A percentile compares a stretch with the other conserved stretches of the same genome.
Evolutionary conservation across 2,329 filamentous ascomycete species (phyloP).

Genomic region (Pestalotiopsis fici): DNA sequence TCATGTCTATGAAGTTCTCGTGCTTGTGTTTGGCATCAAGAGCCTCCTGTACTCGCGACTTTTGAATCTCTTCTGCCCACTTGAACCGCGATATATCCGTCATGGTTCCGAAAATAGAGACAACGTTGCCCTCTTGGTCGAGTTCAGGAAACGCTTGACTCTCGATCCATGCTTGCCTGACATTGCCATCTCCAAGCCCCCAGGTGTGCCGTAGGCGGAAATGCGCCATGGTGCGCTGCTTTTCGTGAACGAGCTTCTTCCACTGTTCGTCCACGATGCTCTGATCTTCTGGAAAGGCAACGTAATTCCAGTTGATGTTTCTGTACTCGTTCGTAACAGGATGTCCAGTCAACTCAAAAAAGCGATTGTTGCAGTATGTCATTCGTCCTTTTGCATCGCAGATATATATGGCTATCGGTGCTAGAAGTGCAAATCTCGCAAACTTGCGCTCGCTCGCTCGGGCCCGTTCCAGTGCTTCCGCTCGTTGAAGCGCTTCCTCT

Average conservation of each 20-base stretch:
- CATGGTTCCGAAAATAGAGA: constrained; percentile 77
- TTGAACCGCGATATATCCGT: constrained; percentile 88
- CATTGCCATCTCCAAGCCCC: constrained; percentile 56
- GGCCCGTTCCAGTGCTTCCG: constrained; percentile 43
- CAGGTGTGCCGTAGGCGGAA: constrained; percentile 74
- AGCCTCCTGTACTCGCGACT: constrained; percentile 75
- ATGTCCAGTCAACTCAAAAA: constrained; percentile 70
- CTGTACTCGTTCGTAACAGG: constrained; percentile 54
- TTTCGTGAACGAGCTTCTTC: constrained; percentile 61
- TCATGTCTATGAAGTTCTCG: constrained; percentile 74
- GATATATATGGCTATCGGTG: constrained; percentile 83
- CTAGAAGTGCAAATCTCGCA: constrained; percentile 81
- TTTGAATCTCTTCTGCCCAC: constrained; percentile 79
- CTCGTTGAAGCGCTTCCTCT: constrained; percentile 10
- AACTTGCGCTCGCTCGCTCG: constrained; percentile 75
- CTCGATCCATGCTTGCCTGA: constrained; percentile 71
- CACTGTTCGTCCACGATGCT: constrained; percentile 60
- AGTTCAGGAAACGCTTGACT: constrained; percentile 77
- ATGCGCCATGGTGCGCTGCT: constrained; percentile 66
- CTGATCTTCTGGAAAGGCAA: constrained; percentile 67
- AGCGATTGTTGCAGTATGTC: constrained; percentile 81
- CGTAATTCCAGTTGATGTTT: constrained; percentile 70
- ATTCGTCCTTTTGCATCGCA: constrained; percentile 71
- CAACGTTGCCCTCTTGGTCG: constrained; percentile 62
- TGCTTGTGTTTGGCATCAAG: constrained; percentile 76